A percentile compares a stretch with the other conserved stretches of the same genome.
These are phyloP conservation scores for Silene latifolia DNA, from an alignment of 148 eudicot species.

Conservation along the genomic window DNA sequence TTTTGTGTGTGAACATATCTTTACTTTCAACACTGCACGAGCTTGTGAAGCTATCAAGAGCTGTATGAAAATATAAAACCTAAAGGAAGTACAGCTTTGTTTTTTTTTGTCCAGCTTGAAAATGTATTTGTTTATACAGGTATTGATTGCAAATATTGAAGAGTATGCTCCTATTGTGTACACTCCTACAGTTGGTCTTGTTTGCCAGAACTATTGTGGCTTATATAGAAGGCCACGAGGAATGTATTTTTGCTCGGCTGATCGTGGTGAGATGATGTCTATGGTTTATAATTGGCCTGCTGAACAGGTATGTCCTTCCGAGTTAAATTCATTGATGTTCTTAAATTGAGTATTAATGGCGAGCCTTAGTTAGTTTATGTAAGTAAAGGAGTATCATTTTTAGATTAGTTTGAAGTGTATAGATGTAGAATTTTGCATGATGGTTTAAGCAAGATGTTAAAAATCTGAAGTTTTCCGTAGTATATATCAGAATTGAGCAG, in stretches of 20 bases:
- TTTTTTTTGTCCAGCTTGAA: background rate
- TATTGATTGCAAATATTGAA: constrained; percentile 78
- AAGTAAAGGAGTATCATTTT: background rate
- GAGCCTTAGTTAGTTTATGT: background rate
- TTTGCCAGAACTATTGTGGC: constrained; percentile 94
- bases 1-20: constrained; percentile 6
- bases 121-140: constrained; percentile 41
- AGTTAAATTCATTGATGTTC: background rate
- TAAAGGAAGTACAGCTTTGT: background rate
- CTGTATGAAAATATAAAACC: background rate
- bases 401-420: background rate
- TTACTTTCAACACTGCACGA: background rate
- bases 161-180: constrained; percentile 98
- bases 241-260: constrained; percentile 90
- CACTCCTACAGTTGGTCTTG: constrained; percentile 97
- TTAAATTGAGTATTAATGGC: background rate
- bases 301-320: constrained; percentile 57
- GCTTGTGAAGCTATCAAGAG: constrained; percentile 11
- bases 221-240: constrained; percentile 96
- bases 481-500: constrained; percentile 3
- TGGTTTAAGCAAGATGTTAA: background rate
- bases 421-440: background rate
- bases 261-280: constrained; percentile 99
- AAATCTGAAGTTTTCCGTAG: background rate
- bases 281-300: constrained; percentile 99